Percentiles rank a stretch among this genome's conserved stretches.
These are phyloP conservation scores for Trichoderma virens DNA, from an alignment of 495 filamentous ascomycete species.

Conservation along the genomic window DNA sequence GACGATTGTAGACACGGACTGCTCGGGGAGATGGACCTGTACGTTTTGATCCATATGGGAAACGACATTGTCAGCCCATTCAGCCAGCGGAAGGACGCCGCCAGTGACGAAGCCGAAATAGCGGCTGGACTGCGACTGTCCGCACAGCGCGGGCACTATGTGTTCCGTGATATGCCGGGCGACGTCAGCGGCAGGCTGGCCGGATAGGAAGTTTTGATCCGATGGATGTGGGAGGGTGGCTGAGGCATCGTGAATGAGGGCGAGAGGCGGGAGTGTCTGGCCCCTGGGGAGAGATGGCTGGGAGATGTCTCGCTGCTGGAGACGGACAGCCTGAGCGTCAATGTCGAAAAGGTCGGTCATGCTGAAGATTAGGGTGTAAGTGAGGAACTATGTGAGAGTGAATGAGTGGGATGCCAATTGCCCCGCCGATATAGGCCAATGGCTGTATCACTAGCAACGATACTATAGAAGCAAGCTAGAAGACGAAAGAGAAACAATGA, in stretches of 20 bases:
- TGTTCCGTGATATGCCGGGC: constrained; percentile 40
- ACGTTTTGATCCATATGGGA: constrained; percentile 75
- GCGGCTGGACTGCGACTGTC: constrained; percentile 47
- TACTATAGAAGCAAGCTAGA: not conserved
- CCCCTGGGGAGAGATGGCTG: not conserved
- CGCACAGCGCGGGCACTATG: constrained; percentile 61
- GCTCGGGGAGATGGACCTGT: constrained; percentile 70
- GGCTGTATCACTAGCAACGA: too few species aligned
- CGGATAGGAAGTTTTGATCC: not conserved
- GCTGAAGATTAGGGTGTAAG: not conserved
- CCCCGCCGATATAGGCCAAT: too few species aligned
- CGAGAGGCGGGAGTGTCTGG: not conserved
- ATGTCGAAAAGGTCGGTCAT: constrained; percentile 6
- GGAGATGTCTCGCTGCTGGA: not conserved
- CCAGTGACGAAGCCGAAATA: constrained; percentile 93
- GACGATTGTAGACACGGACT: constrained; percentile 66
- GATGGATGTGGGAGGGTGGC: not conserved
- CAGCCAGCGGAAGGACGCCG: constrained; percentile 69
- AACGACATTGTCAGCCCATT: constrained; percentile 77
- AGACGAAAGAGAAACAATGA: not conserved
- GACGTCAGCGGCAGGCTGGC: not conserved
- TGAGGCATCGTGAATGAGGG: not conserved
- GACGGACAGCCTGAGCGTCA: not conserved
- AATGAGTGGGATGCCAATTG: too few species aligned
- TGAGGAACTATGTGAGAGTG: not conserved